A percentile compares a stretch with the other conserved stretches of the same genome.
Conservation (phyloP, 257 asterid genomes). For the Nemophila menziesii region DNA sequence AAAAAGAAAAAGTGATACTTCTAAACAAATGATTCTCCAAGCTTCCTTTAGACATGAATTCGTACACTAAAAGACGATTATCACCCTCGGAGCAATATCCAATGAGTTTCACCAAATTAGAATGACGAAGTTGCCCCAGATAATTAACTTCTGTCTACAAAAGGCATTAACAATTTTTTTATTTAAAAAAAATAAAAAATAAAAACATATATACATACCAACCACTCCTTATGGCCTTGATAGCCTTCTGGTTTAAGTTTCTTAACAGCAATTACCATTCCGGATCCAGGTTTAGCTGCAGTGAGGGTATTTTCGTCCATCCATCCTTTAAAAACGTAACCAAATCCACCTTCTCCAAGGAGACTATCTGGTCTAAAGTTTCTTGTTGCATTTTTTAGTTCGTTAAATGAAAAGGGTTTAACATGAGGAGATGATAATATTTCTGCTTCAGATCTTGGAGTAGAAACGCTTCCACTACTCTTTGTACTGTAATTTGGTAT, state of each 20-base stretch:
- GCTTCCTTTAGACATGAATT: conserved; percentile 97
- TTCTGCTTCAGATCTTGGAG: conserved; percentile 84
- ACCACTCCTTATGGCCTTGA: conserved; percentile 99
- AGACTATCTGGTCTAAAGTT: conserved; percentile 88
- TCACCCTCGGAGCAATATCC: conserved; percentile 92
- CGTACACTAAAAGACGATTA: conserved; percentile 79
- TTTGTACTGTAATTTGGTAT: conserved; percentile 47
- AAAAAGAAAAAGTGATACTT: conserved; percentile 32
- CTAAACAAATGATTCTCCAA: conserved; percentile 87
- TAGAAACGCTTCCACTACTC: conserved; percentile 47
- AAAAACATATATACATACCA: conserved; percentile 38
- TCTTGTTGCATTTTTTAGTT: conserved; percentile 70
- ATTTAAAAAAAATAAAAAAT: not conserved
- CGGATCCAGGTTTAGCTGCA: conserved; percentile 75
- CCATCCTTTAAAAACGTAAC: conserved; percentile 97
- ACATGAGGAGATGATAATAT: conserved; percentile 64
- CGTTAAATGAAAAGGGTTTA: conserved; percentile 69
- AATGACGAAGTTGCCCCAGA: conserved; percentile 87
- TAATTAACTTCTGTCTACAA: conserved; percentile 91
- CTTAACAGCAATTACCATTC: conserved; percentile 90
- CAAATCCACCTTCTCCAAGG: conserved; percentile 97
- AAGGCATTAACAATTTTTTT: conserved; percentile 1
- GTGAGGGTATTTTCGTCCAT: conserved; percentile 61
- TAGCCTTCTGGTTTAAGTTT: conserved; percentile 89
- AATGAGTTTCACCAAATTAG: conserved; percentile 77